Evolutionary conservation across 1,139 yeast species (phyloP), one percentile per base, ranked within the genome.

Genomic region (Hyphopichia buzzinii): DNA sequence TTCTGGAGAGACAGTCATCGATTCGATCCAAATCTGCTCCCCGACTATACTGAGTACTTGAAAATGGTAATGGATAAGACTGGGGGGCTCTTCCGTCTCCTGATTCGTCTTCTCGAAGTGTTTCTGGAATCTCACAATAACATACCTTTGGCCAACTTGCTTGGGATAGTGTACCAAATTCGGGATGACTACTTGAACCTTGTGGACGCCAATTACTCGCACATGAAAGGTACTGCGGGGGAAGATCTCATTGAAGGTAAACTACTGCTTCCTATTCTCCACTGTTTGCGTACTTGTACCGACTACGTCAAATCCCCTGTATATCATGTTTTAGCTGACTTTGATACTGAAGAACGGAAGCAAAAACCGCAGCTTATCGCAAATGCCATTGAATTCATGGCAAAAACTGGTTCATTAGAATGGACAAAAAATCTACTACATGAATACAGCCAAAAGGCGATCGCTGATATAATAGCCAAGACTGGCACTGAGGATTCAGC

Each of bases 161-260:
- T 89, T 17, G 97, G 97, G 0, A 72, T 86, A 13, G 65, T 87
- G 11, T 89, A 86, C 57, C 97, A 89, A 55, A 74, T 89, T 29
- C 72, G 86, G 46, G 97, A 89, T 53, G 96, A 88, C 54, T 81
- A 81, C 47, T 59, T 84, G 45, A 86, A 87, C 52, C 59, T 86
- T 35, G 71, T 71, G 19, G 78, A 77, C 39, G 63, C 59, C 10
- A 59, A 62, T 22, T 81, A 85, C 60, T 54, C 66, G 19, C 67
- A 71, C 25, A 79, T 81, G 66, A 88, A 89, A 57, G 96, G 96
- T 0, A 34, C 52, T 10, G 78, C 74, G 38, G 88, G 95, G 36
- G 96, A 89, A 49, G 97, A 89, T 53, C 71, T 89, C 27, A 77
- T 89, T 0, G 97, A 89, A 56, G 97, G 97, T 0, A 90, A 89